Conservation (phyloP, 768 basidiomycete genomes). For the Tephrocybe sp. region DNA sequence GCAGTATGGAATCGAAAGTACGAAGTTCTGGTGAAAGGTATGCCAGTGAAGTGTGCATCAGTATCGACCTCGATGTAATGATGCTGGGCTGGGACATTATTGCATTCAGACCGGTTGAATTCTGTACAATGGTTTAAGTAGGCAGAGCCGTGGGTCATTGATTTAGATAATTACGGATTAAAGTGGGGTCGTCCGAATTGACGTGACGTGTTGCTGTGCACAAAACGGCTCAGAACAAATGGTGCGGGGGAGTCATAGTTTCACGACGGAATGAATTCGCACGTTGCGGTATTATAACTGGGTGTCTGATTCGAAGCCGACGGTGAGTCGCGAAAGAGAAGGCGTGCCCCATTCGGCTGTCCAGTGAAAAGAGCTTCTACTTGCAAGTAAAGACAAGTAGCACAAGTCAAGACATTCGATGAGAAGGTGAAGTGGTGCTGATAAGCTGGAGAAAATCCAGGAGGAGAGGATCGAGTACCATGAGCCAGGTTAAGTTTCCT, state of each 20-base stretch:
- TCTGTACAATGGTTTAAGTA: slow-evolving; percentile 9
- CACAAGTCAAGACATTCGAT: no score
- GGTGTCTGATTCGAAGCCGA: slow-evolving; percentile 24
- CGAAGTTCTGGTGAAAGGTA: slow-evolving; percentile 44
- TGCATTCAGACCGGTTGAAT: not conserved
- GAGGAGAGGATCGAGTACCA: not conserved
- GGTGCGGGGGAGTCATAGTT: slow-evolving; percentile 14
- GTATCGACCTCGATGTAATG: slow-evolving; percentile 38
- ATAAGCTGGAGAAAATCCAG: not conserved
- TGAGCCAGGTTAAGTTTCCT: not conserved
- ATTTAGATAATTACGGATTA: slow-evolving; percentile 13
- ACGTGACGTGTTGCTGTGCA: slow-evolving; percentile 38
- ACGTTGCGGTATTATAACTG: slow-evolving; percentile 18
- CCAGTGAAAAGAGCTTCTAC: not conserved
- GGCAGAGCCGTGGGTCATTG: slow-evolving; percentile 9
- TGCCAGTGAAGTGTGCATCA: slow-evolving; percentile 56
- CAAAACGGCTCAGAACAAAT: slow-evolving; percentile 19
- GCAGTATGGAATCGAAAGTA: slow-evolving; percentile 40
- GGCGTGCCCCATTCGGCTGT: slow-evolving; percentile 21
- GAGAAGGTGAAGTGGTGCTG: not conserved
- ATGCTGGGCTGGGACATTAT: slow-evolving; percentile 26
- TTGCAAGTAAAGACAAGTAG: no score
- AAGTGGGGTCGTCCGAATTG: slow-evolving; percentile 24
- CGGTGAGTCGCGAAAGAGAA: slow-evolving; percentile 28
- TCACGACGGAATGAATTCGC: slow-evolving; percentile 16